Base-by-base conservation (phyloP, 352 stramenopile species). In the Phytopythium chamaehyphon region DNA sequence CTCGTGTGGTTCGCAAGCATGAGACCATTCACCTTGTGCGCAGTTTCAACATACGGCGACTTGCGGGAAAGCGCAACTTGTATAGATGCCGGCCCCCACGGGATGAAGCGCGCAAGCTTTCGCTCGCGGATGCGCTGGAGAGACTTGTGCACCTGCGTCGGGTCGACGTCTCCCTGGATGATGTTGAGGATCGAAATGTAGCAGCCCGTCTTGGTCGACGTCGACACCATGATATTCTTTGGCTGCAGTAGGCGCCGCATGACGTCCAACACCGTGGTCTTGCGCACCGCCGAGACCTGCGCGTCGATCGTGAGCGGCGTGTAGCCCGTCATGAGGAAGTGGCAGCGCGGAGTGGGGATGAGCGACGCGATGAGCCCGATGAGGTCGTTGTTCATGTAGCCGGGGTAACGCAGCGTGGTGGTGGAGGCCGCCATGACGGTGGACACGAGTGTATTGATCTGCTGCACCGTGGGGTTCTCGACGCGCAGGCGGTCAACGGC, bases 211-310 rank as follows among this genome's bases (percentile, higher is more conserved):
- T 97, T 95, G 15, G 95, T 93, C 5, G 83, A 94, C 36, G 96
- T 97, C n/a, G 88, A 98, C 12, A 99, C 97, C 97, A 99, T 99
- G 67, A 99, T 98, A 80, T 99, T 99, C 72, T 99, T 99, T 6
- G 96, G 91, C 72, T 92, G 83, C 47, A 97, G 62, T 48, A 97
- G 62, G 33, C 97, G 92, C 44, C 97, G 83, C 97, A 99, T 99
- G 19, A 99, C 97, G 72, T 99, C 97, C 21, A 99, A 77, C 12
- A 99, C 97, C 7, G 96, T 99, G 15, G 97, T 99, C 76, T 99
- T 99, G 47, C 97, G 85, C 51, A 99, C 93, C 11, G 90, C 84
- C 8, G 73, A 79, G 35, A 95, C 85, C 65, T 96, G 87, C 1
- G 85, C 73, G 51, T 97, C 89, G 60, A 99, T 88, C 22, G 94